Evolutionary conservation across 2,329 filamentous ascomycete genomes (phyloP).

Genomic region (Talaromyces islandicus): DNA sequence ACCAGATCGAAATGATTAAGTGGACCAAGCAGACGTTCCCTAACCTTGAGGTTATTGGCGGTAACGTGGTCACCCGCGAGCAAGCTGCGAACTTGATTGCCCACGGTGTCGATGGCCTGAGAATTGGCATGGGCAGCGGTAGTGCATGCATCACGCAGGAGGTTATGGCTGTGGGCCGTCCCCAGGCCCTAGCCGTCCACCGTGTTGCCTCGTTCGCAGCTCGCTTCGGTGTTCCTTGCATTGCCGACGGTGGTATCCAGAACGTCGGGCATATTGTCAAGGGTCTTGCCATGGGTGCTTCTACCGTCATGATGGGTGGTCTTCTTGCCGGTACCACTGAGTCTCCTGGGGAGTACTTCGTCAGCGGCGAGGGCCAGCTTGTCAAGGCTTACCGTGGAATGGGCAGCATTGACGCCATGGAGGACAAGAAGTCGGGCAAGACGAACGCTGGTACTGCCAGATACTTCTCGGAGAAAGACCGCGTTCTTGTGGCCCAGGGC

Average conservation of each 20-base stretch:
- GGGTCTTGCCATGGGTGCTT: conserved; percentile 87
- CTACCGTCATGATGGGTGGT: conserved; percentile 98
- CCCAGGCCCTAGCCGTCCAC: conserved; percentile 89
- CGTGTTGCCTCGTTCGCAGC: conserved; percentile 84
- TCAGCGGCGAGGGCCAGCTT: conserved; percentile 92
- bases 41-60: conserved; percentile 86
- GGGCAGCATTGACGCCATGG: conserved; percentile 98
- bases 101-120: conserved; percentile 89
- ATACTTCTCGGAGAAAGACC: conserved; percentile 97
- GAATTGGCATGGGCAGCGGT: conserved; percentile 98
- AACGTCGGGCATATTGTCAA: conserved; percentile 99
- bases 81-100: conserved; percentile 90
- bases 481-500: conserved; percentile 91
- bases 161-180: conserved; percentile 97
- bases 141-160: conserved; percentile 99
- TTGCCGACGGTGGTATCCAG: conserved; percentile 95
- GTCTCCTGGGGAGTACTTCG: conserved; percentile 93
- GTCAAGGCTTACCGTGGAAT: conserved; percentile 99
- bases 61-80: conserved; percentile 96
- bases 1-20: conserved; percentile 97
- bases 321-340: conserved; percentile 95
- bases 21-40: conserved; percentile 87
- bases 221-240: conserved; percentile 92
- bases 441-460: conserved; percentile 89
- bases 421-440: conserved; percentile 84